Conservation (phyloP, 2,329 filamentous ascomycete species). For the Alternaria conjuncta region DNA sequence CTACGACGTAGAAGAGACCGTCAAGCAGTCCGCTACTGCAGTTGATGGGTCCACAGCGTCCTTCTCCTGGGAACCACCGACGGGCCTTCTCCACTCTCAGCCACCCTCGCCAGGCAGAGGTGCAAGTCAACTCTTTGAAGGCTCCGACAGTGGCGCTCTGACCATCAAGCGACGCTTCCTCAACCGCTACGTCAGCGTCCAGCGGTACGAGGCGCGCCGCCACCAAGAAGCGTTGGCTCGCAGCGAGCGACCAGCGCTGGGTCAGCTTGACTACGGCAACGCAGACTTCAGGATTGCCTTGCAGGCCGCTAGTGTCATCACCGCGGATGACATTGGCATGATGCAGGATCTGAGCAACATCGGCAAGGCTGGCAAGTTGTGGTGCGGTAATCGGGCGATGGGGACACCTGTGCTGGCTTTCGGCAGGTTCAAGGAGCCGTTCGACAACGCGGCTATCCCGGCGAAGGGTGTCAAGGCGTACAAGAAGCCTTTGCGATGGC, state of each 20-base stretch:
- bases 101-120: background rate
- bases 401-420: conserved; percentile 7
- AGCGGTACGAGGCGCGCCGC: conserved; percentile 14
- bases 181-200: conserved; percentile 17
- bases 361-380: background rate
- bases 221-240: background rate
- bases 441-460: conserved; percentile 1
- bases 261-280: conserved; percentile 22
- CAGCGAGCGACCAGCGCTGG: background rate
- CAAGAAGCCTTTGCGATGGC: conserved; percentile 1
- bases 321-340: conserved; percentile 11
- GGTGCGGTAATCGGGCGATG: background rate
- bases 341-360: conserved; percentile 5
- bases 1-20: conserved; percentile 1
- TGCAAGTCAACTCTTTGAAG: background rate
- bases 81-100: background rate
- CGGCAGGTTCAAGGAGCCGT: conserved; percentile 11
- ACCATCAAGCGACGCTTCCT: conserved; percentile 11
- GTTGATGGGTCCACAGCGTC: background rate
- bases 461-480: background rate
- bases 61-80: background rate
- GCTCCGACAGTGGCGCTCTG: background rate
- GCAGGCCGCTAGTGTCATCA: conserved; percentile 4
- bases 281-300: conserved; percentile 14
- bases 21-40: background rate